These are phyloP conservation scores for Echeveria elegans DNA, from an alignment of 164 flowering plant genomes.

Conservation along the genomic window DNA sequence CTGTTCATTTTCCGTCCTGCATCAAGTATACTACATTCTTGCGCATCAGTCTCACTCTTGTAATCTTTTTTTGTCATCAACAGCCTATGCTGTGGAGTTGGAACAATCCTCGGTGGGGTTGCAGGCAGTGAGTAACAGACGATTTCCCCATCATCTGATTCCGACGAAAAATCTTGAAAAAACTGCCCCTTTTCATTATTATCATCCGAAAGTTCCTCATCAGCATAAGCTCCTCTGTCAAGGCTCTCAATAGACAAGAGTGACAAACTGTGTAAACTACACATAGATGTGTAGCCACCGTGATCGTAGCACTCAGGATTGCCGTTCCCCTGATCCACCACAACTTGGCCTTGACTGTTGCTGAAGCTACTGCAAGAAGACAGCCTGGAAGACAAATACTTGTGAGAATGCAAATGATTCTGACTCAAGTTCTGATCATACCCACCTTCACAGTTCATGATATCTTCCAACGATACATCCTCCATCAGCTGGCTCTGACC, in stretches of 20 bases:
- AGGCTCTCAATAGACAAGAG: constrained; percentile 35
- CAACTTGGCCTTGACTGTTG: constrained; percentile 11
- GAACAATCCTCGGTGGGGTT: constrained; percentile 12
- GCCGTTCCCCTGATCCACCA: constrained; percentile 18
- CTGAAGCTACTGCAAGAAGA: constrained; percentile 30
- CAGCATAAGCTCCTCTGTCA: constrained; percentile 32
- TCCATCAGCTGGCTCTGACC: constrained; percentile 9
- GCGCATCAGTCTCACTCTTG: constrained; percentile 41
- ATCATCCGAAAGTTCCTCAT: constrained; percentile 35
- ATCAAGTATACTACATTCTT: neutral
- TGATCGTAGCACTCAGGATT: constrained; percentile 9
- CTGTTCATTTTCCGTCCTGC: neutral
- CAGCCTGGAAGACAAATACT: constrained; percentile 31
- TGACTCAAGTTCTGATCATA: constrained; percentile 7
- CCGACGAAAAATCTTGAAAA: constrained; percentile 12
- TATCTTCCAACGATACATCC: constrained; percentile 16
- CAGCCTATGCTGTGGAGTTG: neutral
- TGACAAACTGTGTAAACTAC: constrained; percentile 20
- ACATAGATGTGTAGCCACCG: constrained; percentile 14
- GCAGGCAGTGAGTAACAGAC: constrained; percentile 17
- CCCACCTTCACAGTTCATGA: constrained; percentile 7
- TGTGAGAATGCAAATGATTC: constrained; percentile 15
- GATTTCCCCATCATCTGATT: constrained; percentile 24
- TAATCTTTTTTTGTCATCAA: constrained; percentile 24
- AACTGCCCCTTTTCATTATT: constrained; percentile 9